Percentiles rank a stretch among this genome's conserved stretches.
Evolutionary conservation across 73 alveolate genomes (phyloP).

Genomic region (Paramecium primaurelia): DNA sequence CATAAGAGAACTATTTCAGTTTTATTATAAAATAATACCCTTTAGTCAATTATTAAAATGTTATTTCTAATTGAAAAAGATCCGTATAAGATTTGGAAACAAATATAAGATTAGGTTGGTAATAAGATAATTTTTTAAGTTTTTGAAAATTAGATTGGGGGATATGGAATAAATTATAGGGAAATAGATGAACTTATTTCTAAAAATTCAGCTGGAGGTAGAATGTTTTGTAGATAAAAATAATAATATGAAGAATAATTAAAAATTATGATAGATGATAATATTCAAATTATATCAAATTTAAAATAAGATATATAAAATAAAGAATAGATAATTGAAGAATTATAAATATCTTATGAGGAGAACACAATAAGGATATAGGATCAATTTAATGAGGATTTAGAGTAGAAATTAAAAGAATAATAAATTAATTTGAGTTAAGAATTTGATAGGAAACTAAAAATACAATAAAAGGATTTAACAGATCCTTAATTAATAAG

Average conservation of each 20-base stretch:
- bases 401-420: neutral
- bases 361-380: neutral
- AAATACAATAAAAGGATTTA: neutral
- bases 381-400: neutral
- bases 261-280: neutral
- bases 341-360: neutral
- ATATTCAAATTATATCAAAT: neutral
- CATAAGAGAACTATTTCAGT: neutral
- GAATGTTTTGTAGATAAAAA: constrained; percentile 1
- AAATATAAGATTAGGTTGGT: constrained; percentile 8
- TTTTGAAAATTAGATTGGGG: neutral
- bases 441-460: neutral
- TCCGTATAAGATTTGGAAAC: constrained; percentile 20
- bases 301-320: neutral
- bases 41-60: neutral
- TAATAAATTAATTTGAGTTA: neutral
- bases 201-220: neutral
- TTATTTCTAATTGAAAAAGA: neutral
- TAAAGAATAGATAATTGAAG: neutral
- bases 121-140: neutral
- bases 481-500: neutral
- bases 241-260: neutral
- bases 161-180: constrained; percentile 38
- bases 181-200: constrained; percentile 20
- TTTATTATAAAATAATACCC: neutral